These are phyloP conservation scores for Zygosaccharomyces bisporus DNA, from an alignment of 805 yeast species.

Conservation along the genomic window DNA sequence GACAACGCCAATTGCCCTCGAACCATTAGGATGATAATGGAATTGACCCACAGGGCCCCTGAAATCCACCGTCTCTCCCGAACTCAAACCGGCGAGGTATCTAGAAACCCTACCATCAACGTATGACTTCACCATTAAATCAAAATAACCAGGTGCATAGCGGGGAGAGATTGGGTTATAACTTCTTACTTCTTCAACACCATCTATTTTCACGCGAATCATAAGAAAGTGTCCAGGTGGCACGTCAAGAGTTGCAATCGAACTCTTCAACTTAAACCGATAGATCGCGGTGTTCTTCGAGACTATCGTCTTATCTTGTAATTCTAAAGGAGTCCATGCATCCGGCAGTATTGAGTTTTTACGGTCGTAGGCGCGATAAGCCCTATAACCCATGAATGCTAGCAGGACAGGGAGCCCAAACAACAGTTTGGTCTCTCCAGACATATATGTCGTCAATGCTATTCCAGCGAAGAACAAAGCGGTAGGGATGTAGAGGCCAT, in stretches of 20 bases:
- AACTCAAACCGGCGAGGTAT: slow-evolving; percentile 57
- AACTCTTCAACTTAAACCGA: slow-evolving; percentile 60
- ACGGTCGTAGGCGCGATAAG: slow-evolving; percentile 37
- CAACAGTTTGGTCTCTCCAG: slow-evolving; percentile 31
- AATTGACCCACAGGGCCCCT: slow-evolving; percentile 80
- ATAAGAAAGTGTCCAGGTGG: slow-evolving; percentile 78
- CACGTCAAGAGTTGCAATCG: slow-evolving; percentile 56
- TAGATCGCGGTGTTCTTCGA: slow-evolving; percentile 69
- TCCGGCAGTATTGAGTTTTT: slow-evolving; percentile 46
- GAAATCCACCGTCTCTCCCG: slow-evolving; percentile 65
- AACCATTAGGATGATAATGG: slow-evolving; percentile 55
- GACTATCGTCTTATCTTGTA: slow-evolving; percentile 69
- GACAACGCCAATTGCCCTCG: slow-evolving; percentile 59
- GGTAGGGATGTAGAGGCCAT: slow-evolving; percentile 70
- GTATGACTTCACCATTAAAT: slow-evolving; percentile 72
- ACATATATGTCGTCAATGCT: slow-evolving; percentile 45
- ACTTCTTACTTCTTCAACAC: slow-evolving; percentile 46
- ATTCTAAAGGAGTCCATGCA: slow-evolving; percentile 62
- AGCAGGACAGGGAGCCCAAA: slow-evolving; percentile 38
- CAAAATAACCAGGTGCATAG: slow-evolving; percentile 69
- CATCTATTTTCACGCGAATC: slow-evolving; percentile 43
- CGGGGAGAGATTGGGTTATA: slow-evolving; percentile 75
- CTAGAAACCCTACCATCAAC: slow-evolving; percentile 66
- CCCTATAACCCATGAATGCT: slow-evolving; percentile 38
- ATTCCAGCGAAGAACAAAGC: slow-evolving; percentile 60